Evolutionary conservation across 2,329 filamentous ascomycete species (phyloP), one percentile per base, ranked within the genome.

Genomic region (Fusarium humuli): DNA sequence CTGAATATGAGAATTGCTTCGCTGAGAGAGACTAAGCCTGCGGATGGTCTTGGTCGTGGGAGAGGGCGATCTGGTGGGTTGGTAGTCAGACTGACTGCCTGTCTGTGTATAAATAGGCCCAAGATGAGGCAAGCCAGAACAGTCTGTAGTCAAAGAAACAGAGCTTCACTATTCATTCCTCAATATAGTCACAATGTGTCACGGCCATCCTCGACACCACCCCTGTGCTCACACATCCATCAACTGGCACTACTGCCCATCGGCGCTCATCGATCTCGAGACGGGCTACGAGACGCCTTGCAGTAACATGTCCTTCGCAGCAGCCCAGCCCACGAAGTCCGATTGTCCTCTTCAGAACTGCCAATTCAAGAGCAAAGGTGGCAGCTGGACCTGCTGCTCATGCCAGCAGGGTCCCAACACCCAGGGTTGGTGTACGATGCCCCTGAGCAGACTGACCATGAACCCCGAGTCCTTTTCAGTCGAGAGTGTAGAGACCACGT

Each of bases 1-100:
- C 60, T 59, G 50, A 85, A 83, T 8, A 86, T 88, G 67, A 91
- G 82, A 42, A 88, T 81, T 25, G 93, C 81, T 2, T 90, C 85
- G 75, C 92, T 91, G 30, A 3, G 89, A 90, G 27, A 45, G 29
- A 55, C 4, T 91, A 84, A 4, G 85, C 58, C 81, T 83, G 52
- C 87, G 90, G 72, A 79, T 10, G 34, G 34, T 79, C 16, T 44
- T 27, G 49, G 49, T 53, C 49, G 27, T 53, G 34, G 34, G 45
- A 23, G 22, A 55, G 44, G 61, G 58, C 61, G 58, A 73, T 74
- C 67, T 64, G 59, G 50, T 49, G 44, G 50, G 48, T 30, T 45
- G 60, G 62, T 49, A 50, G 47, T 60, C 57, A 27, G 49, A 27
- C 34, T 27, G 34, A 16, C 32, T 27, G 23, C 13, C 23, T 42